Evolutionary conservation across 768 basidiomycete genomes (phyloP), one percentile per base, ranked within the genome.

Genomic region (Mrakia hoshinonis): DNA sequence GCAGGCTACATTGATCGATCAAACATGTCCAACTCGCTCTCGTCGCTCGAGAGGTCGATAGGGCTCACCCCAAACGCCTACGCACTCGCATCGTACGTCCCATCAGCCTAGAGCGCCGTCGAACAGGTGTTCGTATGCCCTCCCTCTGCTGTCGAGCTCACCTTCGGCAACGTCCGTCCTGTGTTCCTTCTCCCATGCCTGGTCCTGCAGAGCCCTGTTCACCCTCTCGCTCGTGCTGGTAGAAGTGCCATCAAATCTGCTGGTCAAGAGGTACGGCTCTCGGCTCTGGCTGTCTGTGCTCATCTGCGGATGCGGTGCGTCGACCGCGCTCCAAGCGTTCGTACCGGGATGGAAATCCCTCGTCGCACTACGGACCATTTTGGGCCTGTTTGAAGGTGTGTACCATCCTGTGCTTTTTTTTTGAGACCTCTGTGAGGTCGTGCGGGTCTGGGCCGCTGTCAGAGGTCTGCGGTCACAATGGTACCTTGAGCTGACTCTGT

Each of bases 1-100:
- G 22, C 34, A 70, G 69, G 61, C 29, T 73, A 73, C 51, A 67
- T 73, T 31, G 72, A 73, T 22, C 34, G 72, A 36, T 68, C 67
- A 5, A 73, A 73, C 46, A 63, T 73, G 34, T 51, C 67, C 12
- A 73, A 68, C 49, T 29, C 60, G 3, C 62, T 73, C 31, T 68
- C 72, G 22, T 73, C 72, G n/a, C 72, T 73, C 24, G 72, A 73
- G 34, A 34, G 43, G 6, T 61, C 55, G 1, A 58, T 73, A 47
- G 72, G 52, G n/a, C 72, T 73, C 60, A 63, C 67, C 2, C 72
- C 72, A 26, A 34, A 39, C 7, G 22, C 29, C 18, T 73, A 73
- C 43, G 72, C 72, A 6, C 47, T 68, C 38, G 58, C 72, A 5
- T 60, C 72, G 67, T 73, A 15, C 29, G 71, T 67, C 39, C 4